These are phyloP conservation scores for Xylaria sp. DNA, from an alignment of 2,329 filamentous ascomycete genomes.

Conservation along the genomic window DNA sequence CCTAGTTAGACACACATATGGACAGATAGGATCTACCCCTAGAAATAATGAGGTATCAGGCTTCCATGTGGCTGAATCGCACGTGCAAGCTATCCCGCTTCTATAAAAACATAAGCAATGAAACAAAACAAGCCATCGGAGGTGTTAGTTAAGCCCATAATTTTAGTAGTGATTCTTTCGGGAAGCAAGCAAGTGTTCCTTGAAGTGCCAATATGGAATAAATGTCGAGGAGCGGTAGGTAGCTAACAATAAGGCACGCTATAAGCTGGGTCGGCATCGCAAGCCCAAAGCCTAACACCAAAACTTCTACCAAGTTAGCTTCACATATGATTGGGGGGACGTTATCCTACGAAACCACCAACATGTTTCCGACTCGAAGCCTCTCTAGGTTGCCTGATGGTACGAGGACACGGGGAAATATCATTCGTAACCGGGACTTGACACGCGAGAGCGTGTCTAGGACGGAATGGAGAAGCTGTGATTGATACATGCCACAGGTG, in stretches of 20 bases:
- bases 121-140: too few relatives aligned
- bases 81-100: too few relatives aligned
- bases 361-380: background rate
- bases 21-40: background rate
- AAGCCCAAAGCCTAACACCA: background rate
- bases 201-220: too few relatives aligned
- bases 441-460: background rate
- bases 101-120: background rate
- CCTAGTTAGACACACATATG: background rate
- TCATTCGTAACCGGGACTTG: background rate
- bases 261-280: background rate
- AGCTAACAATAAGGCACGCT: too few relatives aligned
- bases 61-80: background rate
- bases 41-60: background rate
- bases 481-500: slow-evolving; percentile 2
- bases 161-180: too few relatives aligned
- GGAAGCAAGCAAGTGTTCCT: too few relatives aligned
- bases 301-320: background rate
- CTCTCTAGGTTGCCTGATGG: background rate
- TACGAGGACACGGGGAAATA: background rate
- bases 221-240: too few relatives aligned
- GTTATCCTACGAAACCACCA: background rate
- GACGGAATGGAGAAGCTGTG: background rate
- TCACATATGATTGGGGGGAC: background rate
- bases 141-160: too few relatives aligned